phyloP scores from a whole-genome alignment of 345 rosid genomes.

The Lepidium didymum region DNA sequence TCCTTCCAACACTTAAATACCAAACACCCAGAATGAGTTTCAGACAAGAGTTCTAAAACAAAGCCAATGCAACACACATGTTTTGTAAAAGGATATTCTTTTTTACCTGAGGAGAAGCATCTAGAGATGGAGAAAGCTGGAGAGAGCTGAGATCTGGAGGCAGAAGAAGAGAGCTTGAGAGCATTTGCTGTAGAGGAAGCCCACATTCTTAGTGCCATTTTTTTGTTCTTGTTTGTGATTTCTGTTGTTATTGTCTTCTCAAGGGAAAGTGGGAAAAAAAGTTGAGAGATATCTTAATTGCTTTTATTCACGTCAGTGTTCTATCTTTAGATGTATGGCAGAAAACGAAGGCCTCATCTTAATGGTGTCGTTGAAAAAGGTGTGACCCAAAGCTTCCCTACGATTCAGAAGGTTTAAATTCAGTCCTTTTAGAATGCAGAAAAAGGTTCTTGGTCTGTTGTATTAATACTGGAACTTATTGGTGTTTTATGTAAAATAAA shows the following conservation, averaged over 20 bases:
- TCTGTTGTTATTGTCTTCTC: background rate
- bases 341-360: constrained; percentile 71
- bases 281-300: constrained; percentile 1
- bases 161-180: constrained; percentile 45
- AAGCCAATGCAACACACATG: constrained; percentile 4
- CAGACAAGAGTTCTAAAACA: constrained; percentile 1
- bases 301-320: constrained; percentile 8
- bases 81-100: background rate
- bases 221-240: constrained; percentile 1
- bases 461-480: background rate
- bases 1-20: constrained; percentile 68
- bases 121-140: constrained; percentile 58
- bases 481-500: background rate
- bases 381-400: constrained; percentile 1
- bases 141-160: constrained; percentile 27
- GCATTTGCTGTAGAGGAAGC: constrained; percentile 93
- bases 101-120: constrained; percentile 70
- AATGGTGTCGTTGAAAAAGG: constrained; percentile 1
- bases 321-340: constrained; percentile 73
- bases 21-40: background rate
- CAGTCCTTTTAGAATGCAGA: too few relatives aligned
- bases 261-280: constrained; percentile 16
- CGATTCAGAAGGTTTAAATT: background rate
- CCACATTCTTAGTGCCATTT: constrained; percentile 93
- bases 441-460: background rate